Percentiles rank a stretch among this genome's conserved stretches.
Conservation (phyloP, 306 rosid genomes). For the Fagus crenata region DNA sequence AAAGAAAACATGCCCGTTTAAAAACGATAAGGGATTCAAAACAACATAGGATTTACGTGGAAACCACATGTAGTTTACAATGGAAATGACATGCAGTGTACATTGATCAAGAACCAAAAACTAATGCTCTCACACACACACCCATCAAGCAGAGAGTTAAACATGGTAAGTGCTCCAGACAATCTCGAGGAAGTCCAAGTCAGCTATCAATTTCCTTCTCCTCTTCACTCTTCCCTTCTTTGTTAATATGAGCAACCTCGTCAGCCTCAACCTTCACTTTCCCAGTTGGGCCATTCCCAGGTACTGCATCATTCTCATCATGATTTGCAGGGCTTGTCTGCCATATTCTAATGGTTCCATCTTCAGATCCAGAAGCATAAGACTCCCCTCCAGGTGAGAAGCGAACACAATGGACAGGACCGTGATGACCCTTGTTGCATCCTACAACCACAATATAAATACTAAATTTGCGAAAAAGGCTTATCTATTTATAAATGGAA, state of each 20-base stretch:
- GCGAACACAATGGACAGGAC: conserved; percentile 96
- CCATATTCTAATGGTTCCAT: conserved; percentile 99
- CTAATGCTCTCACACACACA: too few relatives aligned
- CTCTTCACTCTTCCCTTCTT: conserved; percentile 65
- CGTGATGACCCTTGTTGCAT: conserved; percentile 99
- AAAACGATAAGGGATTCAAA: too few relatives aligned
- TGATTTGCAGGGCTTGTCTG: conserved; percentile 75
- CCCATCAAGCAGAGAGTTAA: too few relatives aligned
- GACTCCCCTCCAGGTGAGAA: conserved; percentile 99
- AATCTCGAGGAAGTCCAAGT: conserved; percentile 4
- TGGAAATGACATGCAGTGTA: too few relatives aligned
- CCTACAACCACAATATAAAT: conserved; percentile 50
- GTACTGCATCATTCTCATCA: conserved; percentile 52
- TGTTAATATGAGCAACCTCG: conserved; percentile 67
- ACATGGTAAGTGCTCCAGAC: too few relatives aligned
- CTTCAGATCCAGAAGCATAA: conserved; percentile 98
- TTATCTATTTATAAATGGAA: too few relatives aligned
- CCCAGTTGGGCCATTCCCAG: conserved; percentile 58
- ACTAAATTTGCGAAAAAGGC: too few relatives aligned
- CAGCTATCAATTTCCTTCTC: conserved; percentile 59
- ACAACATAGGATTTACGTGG: too few relatives aligned
- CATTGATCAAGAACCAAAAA: too few relatives aligned
- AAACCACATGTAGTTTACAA: too few relatives aligned
- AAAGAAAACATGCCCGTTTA: too few relatives aligned
- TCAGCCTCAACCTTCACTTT: conserved; percentile 59